Conservation (phyloP, 192 early-diverging fungal species). For the Linderina pennispora region DNA sequence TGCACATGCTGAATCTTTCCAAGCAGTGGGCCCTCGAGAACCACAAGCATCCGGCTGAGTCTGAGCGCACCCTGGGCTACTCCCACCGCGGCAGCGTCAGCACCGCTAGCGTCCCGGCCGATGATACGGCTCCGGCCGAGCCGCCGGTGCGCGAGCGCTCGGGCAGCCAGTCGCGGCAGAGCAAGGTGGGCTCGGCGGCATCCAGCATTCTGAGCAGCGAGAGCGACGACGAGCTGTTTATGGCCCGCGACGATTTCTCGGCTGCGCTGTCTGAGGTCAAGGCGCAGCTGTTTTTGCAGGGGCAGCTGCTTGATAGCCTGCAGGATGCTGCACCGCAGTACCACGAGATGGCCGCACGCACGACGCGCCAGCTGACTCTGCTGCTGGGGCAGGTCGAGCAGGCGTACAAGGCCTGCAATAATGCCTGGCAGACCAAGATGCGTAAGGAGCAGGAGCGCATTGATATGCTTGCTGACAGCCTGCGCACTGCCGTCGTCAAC, state of each 20-base stretch:
- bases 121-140: neutral
- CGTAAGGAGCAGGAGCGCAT: slow-evolving; percentile 43
- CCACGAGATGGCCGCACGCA: slow-evolving; percentile 19
- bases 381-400: slow-evolving; percentile 17
- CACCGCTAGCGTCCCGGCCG: neutral
- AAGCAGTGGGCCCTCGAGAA: slow-evolving; percentile 60
- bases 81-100: neutral
- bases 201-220: slow-evolving; percentile 38
- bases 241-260: slow-evolving; percentile 46
- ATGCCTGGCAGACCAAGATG: slow-evolving; percentile 29
- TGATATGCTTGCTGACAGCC: slow-evolving; percentile 44
- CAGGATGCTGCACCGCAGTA: slow-evolving; percentile 22
- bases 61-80: neutral
- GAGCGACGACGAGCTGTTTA: slow-evolving; percentile 37
- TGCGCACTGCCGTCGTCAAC: slow-evolving; percentile 41
- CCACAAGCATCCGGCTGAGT: slow-evolving; percentile 5
- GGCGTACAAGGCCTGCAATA: slow-evolving; percentile 14
- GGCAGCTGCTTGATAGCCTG: slow-evolving; percentile 50
- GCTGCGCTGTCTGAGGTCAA: slow-evolving; percentile 46
- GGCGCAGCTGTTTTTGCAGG: slow-evolving; percentile 56
- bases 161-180: slow-evolving; percentile 8
- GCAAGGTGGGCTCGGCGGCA: slow-evolving; percentile 3
- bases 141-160: neutral
- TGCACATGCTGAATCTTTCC: slow-evolving; percentile 68
- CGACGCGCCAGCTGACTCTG: slow-evolving; percentile 21